Percentiles rank a stretch among this genome's conserved stretches.
These are phyloP conservation scores for Ogataea wickerhamii DNA, from an alignment of 805 yeast genomes.

Conservation along the genomic window DNA sequence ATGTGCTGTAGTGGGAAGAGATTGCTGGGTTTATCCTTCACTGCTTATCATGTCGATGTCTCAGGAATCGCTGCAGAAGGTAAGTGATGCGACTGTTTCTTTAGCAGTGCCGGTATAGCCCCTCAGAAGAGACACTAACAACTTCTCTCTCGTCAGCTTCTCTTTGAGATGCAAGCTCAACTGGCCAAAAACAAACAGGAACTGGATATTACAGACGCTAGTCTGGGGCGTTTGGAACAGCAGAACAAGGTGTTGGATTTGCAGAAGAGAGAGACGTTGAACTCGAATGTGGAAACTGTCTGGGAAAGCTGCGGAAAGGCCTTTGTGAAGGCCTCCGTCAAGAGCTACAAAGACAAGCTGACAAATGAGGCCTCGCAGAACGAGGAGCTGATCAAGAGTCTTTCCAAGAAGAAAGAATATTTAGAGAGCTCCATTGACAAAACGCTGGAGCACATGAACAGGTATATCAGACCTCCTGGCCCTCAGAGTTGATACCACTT, in stretches of 20 bases:
- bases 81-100: conserved; percentile 12
- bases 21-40: too few relatives aligned
- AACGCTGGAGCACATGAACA: conserved; percentile 59
- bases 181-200: conserved; percentile 58
- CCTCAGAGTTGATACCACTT: too few relatives aligned
- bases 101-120: not conserved
- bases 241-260: conserved; percentile 51
- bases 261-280: conserved; percentile 53
- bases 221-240: conserved; percentile 46
- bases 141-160: conserved; percentile 32
- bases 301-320: conserved; percentile 88
- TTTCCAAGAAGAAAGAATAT: conserved; percentile 67
- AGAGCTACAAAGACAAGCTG: conserved; percentile 47
- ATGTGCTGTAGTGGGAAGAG: too few relatives aligned
- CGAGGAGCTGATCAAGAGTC: conserved; percentile 55
- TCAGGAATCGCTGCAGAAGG: conserved; percentile 19
- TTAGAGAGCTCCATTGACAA: conserved; percentile 74
- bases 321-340: conserved; percentile 46
- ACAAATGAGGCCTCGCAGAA: conserved; percentile 49
- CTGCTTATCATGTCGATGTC: conserved; percentile 18
- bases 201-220: conserved; percentile 50
- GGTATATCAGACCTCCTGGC: conserved; percentile 5
- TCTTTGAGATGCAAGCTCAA: conserved; percentile 65
- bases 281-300: conserved; percentile 46
- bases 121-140: not conserved